phyloP scores from a whole-genome alignment of 441 rosid species.

The Croton setiger region DNA sequence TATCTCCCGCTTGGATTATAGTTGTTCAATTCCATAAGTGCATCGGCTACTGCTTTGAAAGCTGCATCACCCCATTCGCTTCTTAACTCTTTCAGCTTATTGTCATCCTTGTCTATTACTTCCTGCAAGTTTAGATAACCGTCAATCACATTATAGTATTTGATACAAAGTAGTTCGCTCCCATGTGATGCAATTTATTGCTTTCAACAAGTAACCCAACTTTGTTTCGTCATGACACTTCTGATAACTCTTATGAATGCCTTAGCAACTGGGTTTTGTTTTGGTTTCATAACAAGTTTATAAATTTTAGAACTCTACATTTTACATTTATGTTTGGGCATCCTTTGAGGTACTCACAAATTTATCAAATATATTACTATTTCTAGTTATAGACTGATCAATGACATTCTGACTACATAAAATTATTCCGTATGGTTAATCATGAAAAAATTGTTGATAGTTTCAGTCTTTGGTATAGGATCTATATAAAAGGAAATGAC shows the following conservation, averaged over 20 bases:
- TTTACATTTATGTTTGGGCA: not conserved
- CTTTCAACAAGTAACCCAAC: no score
- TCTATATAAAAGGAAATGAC: not conserved
- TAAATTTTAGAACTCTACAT: not conserved
- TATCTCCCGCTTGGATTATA: conserved; percentile 48
- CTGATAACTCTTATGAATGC: not conserved
- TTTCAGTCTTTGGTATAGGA: not conserved
- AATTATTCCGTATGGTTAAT: no score
- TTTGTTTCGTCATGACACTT: no score
- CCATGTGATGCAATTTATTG: no score
- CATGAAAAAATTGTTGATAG: no score
- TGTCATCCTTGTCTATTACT: conserved; percentile 36
- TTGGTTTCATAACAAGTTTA: not conserved
- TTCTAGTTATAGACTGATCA: not conserved
- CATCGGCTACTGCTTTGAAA: conserved; percentile 29
- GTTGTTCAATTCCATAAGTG: conserved; percentile 39
- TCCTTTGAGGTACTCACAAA: not conserved
- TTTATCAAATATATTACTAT: not conserved
- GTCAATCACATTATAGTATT: no score
- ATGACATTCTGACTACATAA: no score
- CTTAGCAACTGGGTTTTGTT: not conserved
- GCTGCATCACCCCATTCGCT: conserved; percentile 34
- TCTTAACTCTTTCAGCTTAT: conserved; percentile 33
- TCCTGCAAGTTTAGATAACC: conserved; percentile 24
- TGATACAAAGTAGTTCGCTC: no score